Evolutionary conservation across 2,329 filamentous ascomycete genomes (phyloP), one percentile per base, ranked within the genome.

Genomic region (Cryphonectria nitschkei): DNA sequence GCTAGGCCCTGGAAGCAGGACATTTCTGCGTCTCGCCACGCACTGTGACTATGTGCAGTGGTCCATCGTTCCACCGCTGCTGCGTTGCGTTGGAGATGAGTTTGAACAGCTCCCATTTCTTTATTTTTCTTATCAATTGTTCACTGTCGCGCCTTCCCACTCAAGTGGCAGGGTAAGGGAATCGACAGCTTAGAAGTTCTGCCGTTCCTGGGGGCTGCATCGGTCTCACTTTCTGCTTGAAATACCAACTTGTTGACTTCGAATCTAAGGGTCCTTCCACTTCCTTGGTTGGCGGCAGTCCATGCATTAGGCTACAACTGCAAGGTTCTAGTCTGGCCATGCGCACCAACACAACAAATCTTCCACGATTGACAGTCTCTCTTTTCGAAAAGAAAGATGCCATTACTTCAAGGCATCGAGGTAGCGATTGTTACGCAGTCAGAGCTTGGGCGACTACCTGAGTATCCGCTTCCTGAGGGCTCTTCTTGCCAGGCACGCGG

Each of bases 391-490:
- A 22, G 11, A 70, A 76, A 65, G 14, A 88, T 88, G 86, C 86
- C 86, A 22, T 82, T 76, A 70, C 82, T 87, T 68, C 82, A 83
- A 34, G 85, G 84, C 13, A 79, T 88, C 67, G 81, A 86, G 39
- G 71, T 88, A 34, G 83, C 81, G 2, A 76, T 88, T 54, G 75
- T 81, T 26, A 76, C 81, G 2, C 79, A 81, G 58, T 76, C 79
- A 22, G 77, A 79, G 2, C 74, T 78, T 13, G 76, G 80, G 61
- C 77, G 75, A 29, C 80, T 89, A 3, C 83, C 84, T 19, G 87
- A 90, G 75, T 88, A 86, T 74, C 84, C 85, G 29, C 86, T 89
- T 72, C 86, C 86, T 0, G 85, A 88, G 65, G 82, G 81, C 65
- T 83, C 83, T 0, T 86, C 83, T 22, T 80, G 83, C 60, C 77